Evolutionary conservation across 805 yeast genomes (phyloP).

Genomic region (Wickerhamomyces silvicola): DNA sequence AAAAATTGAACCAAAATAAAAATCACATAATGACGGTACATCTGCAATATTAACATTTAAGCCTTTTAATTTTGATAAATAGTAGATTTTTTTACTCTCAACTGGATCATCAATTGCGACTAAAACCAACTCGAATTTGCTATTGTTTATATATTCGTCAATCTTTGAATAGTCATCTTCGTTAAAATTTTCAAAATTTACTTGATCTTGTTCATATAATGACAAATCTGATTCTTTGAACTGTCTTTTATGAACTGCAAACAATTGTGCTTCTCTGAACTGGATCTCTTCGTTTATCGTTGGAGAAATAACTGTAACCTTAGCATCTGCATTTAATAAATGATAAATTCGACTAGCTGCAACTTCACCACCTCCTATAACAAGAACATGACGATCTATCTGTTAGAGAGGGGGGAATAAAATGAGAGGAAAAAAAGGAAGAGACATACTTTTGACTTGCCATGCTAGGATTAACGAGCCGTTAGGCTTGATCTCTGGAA

Average conservation of each 20-base stretch:
- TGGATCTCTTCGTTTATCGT: constrained; percentile 28
- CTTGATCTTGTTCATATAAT: constrained; percentile 35
- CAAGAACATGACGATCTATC: constrained; percentile 51
- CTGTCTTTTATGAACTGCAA: constrained; percentile 35
- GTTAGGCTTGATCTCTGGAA: constrained; percentile 25
- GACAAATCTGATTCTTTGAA: constrained; percentile 42
- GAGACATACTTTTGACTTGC: constrained; percentile 52
- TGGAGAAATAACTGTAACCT: constrained; percentile 57
- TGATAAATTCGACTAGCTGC: constrained; percentile 66
- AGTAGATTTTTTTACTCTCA: constrained; percentile 50
- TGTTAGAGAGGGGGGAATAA: constrained; percentile 7
- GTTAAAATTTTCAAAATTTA: constrained; percentile 6
- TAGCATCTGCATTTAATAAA: constrained; percentile 62
- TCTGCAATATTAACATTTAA: constrained; percentile 77
- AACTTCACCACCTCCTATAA: constrained; percentile 76
- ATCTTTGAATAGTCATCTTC: constrained; percentile 20
- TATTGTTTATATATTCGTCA: constrained; percentile 23
- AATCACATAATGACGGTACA: constrained; percentile 78
- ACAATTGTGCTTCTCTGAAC: constrained; percentile 28
- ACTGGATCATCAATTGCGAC: constrained; percentile 72
- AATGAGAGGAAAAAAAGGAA: constrained; percentile 8
- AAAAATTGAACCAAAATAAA: constrained; percentile 76
- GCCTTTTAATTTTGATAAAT: constrained; percentile 35
- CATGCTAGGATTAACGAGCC: constrained; percentile 66
- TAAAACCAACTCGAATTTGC: constrained; percentile 55